phyloP scores from a whole-genome alignment of 2,329 filamentous ascomycete genomes.

The Bipolaris victoriae region DNA sequence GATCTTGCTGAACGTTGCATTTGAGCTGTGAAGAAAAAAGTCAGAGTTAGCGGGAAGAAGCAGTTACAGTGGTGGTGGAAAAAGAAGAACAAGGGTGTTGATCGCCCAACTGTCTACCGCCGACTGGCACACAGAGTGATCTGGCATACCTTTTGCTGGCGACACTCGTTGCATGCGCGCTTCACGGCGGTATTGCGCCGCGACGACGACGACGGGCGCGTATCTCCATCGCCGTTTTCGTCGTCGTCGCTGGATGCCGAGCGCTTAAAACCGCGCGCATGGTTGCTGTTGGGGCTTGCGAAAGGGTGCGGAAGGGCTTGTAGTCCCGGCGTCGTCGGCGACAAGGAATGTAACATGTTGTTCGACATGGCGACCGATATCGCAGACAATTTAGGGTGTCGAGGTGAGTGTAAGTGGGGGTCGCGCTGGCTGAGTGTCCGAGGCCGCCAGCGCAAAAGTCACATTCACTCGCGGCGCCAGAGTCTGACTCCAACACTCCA shows the following conservation, averaged over 20 bases:
- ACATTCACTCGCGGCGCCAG: slow-evolving; percentile 11
- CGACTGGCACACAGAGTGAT: neutral
- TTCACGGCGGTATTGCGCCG: slow-evolving; percentile 57
- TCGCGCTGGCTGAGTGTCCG: slow-evolving; percentile 12
- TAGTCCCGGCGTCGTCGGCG: slow-evolving; percentile 40
- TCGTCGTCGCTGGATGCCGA: slow-evolving; percentile 48
- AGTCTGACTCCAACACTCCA: slow-evolving; percentile 8
- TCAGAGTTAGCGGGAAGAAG: slow-evolving; percentile 26
- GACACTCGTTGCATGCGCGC: slow-evolving; percentile 82
- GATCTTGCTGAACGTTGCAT: slow-evolving; percentile 83
- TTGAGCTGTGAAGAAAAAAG: slow-evolving; percentile 63
- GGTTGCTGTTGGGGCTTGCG: slow-evolving; percentile 39
- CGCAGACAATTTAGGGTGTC: slow-evolving; percentile 20
- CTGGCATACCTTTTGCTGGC: slow-evolving; percentile 78
- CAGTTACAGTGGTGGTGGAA: neutral
- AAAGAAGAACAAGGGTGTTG: neutral
- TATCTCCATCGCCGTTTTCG: slow-evolving; percentile 39
- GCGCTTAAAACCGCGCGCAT: slow-evolving; percentile 45
- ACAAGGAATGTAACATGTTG: slow-evolving; percentile 32
- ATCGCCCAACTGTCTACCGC: too few species aligned
- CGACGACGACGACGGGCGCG: slow-evolving; percentile 32
- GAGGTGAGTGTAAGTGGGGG: slow-evolving; percentile 20
- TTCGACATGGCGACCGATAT: slow-evolving; percentile 26
- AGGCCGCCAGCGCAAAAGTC: slow-evolving; percentile 15
- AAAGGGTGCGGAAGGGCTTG: slow-evolving; percentile 36